Percentiles rank a stretch among this genome's conserved stretches.
phyloP scores from a whole-genome alignment of 805 yeast genomes.

The Kodamaea kaohsiungensis region DNA sequence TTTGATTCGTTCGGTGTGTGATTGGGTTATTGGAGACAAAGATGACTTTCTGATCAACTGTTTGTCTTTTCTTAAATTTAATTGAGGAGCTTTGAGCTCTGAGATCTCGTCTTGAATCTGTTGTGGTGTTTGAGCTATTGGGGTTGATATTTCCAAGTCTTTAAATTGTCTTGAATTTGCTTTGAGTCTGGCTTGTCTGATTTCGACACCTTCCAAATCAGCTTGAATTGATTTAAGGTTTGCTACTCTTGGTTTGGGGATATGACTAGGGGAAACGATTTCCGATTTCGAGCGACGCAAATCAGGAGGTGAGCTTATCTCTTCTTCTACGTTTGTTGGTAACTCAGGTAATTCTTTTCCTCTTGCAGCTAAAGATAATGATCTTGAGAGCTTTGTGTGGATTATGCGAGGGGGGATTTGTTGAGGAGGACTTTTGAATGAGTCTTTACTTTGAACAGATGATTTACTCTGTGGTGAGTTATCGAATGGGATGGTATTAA shows the following conservation, averaged over 20 bases:
- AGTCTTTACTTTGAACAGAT: conserved; percentile 1
- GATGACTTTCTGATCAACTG: neutral
- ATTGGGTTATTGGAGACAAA: neutral
- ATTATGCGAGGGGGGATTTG: neutral
- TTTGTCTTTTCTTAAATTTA: neutral
- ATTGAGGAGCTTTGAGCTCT: neutral
- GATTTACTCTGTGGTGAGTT: neutral
- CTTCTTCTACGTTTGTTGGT: neutral
- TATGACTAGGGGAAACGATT: neutral
- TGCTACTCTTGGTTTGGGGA: neutral
- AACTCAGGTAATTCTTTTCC: conserved; percentile 1
- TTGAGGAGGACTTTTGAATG: neutral
- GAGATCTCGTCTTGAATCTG: neutral
- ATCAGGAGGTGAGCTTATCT: neutral
- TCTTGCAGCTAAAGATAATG: neutral
- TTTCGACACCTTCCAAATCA: neutral
- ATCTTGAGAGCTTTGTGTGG: neutral
- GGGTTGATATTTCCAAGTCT: neutral
- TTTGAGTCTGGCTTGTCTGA: neutral
- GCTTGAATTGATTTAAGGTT: neutral
- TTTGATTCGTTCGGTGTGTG: neutral
- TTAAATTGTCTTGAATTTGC: neutral
- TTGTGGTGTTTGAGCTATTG: neutral
- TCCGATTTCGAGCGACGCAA: neutral
- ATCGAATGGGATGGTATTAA: neutral